Percentiles rank a stretch among this genome's conserved stretches.
Evolutionary conservation across 768 basidiomycete species (phyloP).

Genomic region (Candolleomyces aberdarensis): DNA sequence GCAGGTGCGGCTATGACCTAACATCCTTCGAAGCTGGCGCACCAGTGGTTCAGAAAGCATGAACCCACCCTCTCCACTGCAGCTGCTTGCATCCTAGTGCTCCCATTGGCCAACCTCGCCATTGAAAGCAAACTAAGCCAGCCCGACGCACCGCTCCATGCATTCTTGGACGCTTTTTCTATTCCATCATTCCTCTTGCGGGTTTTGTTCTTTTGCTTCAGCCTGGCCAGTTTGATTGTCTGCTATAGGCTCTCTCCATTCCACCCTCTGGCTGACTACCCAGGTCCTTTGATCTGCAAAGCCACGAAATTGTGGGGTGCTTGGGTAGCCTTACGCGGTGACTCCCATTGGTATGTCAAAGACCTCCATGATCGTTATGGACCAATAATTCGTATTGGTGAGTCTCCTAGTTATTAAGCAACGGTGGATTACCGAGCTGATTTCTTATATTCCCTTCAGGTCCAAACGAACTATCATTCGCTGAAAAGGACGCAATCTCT

Average conservation of each 20-base stretch:
- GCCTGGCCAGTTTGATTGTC: slow-evolving; percentile 3
- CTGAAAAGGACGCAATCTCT: slow-evolving; percentile 36
- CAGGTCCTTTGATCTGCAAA: slow-evolving; percentile 30
- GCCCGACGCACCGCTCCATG: too few relatives aligned
- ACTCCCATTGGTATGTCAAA: slow-evolving; percentile 22
- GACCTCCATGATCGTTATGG: slow-evolving; percentile 30
- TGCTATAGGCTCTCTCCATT: slow-evolving; percentile 35
- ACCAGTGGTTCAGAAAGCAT: too few relatives aligned
- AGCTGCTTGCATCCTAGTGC: too few relatives aligned
- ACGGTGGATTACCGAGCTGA: background rate
- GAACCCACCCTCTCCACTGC: too few relatives aligned
- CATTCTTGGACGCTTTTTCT: too few relatives aligned
- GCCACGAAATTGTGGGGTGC: slow-evolving; percentile 22
- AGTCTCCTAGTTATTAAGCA: slow-evolving; percentile 12
- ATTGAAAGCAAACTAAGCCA: too few relatives aligned
- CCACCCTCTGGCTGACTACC: slow-evolving; percentile 34
- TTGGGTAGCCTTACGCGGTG: slow-evolving; percentile 21
- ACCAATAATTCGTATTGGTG: slow-evolving; percentile 32
- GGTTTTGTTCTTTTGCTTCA: too few relatives aligned
- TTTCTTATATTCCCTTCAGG: slow-evolving; percentile 22
- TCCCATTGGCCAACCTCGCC: too few relatives aligned
- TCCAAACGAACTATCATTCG: slow-evolving; percentile 45
- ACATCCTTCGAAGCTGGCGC: too few relatives aligned
- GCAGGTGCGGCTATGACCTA: too few relatives aligned
- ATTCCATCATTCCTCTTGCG: too few relatives aligned